phyloP scores from a whole-genome alignment of 139 green algal genomes.

The Edaphochlamys debaryana region DNA sequence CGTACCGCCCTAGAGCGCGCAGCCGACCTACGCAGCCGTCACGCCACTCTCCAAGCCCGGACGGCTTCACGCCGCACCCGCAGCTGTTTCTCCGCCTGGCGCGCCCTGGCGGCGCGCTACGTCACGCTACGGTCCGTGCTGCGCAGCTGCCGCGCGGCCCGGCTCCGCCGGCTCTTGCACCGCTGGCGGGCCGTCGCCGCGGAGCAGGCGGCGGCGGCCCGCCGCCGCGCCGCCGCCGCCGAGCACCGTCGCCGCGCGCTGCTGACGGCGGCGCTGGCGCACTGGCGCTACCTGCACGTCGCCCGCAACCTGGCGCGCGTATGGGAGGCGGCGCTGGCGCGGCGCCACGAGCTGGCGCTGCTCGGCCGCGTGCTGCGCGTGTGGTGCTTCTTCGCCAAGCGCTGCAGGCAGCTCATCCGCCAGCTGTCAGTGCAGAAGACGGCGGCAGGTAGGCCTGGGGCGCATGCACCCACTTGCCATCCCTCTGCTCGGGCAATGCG shows the following conservation, averaged over 20 bases:
- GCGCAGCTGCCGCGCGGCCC: not conserved
- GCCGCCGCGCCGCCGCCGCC: not conserved
- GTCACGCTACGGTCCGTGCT: not conserved
- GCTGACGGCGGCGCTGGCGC: slow-evolving; percentile 26
- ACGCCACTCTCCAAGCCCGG: not conserved
- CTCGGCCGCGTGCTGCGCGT: slow-evolving; percentile 16
- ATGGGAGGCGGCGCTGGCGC: slow-evolving; percentile 26
- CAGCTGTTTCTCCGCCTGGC: slow-evolving; percentile 1
- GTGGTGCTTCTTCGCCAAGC: slow-evolving; percentile 37
- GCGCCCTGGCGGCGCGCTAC: not conserved
- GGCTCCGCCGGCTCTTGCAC: not conserved
- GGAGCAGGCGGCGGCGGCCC: not conserved
- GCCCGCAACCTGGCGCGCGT: not conserved
- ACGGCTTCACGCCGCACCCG: not conserved
- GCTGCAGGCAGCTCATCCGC: slow-evolving; percentile 36
- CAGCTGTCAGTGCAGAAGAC: not conserved
- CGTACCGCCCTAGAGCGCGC: not conserved
- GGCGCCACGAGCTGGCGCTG: slow-evolving; percentile 8
- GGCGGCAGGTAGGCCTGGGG: too few species aligned
- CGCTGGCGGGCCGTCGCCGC: not conserved
- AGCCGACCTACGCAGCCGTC: not conserved
- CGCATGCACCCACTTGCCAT: too few species aligned
- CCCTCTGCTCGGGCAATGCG: too few species aligned
- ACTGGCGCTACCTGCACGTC: slow-evolving; percentile 34
- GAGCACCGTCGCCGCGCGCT: not conserved